Conservation (phyloP, 139 green algal species). For the Chlorella sp. region DNA sequence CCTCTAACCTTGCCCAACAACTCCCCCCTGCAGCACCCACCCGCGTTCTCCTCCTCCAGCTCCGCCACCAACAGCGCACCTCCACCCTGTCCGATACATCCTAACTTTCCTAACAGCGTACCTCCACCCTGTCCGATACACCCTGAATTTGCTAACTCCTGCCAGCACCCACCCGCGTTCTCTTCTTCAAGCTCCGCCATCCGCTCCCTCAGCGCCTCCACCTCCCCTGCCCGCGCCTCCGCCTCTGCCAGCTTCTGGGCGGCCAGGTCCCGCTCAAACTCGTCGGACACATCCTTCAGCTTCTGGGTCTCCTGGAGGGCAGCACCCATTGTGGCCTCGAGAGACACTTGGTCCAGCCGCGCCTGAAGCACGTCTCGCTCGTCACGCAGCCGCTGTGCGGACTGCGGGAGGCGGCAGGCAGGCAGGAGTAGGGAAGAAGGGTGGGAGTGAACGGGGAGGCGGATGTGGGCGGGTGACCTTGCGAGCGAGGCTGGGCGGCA, state of each 20-base stretch:
- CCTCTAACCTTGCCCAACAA: too few relatives aligned
- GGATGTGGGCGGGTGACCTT: not conserved
- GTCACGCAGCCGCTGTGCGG: slow-evolving; percentile 35
- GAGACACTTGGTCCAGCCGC: slow-evolving; percentile 7
- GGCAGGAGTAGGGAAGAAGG: not conserved
- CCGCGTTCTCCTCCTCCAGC: not conserved
- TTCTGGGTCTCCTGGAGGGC: slow-evolving; percentile 53
- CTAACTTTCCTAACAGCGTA: not conserved
- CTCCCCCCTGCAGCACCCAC: not conserved
- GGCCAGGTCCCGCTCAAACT: slow-evolving; percentile 61
- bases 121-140: not conserved
- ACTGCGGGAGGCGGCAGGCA: slow-evolving; percentile 31
- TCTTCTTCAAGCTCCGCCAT: slow-evolving; percentile 51
- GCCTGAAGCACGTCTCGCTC: slow-evolving; percentile 18
- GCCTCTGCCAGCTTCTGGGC: slow-evolving; percentile 48
- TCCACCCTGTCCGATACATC: not conserved
- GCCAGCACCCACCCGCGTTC: slow-evolving; percentile 16
- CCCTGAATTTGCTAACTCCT: not conserved
- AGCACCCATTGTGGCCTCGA: slow-evolving; percentile 34
- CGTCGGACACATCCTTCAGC: slow-evolving; percentile 50
- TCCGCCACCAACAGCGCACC: not conserved
- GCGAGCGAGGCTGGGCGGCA: not conserved
- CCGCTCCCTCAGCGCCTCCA: slow-evolving; percentile 28
- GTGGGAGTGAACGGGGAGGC: too few relatives aligned
- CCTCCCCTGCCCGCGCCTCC: slow-evolving; percentile 37